Base-by-base conservation (phyloP, 164 flowering plant genomes). In the Berberis thunbergii region DNA sequence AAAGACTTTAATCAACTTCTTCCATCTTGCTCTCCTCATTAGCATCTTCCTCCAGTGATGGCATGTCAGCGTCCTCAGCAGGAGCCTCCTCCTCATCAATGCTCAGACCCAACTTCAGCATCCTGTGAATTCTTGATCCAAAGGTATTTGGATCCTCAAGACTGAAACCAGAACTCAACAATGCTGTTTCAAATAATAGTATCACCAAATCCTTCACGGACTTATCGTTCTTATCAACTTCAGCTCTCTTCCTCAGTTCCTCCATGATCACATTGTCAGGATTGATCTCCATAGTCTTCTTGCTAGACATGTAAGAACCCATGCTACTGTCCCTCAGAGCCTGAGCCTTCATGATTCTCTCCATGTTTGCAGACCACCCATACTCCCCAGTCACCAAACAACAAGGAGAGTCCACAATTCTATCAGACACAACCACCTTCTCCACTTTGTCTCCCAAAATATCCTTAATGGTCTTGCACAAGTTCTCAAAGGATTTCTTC, bases 301-400 rank as follows among this genome's bases (percentile, higher is more conserved):
- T 86, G 76, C 87, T 82, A 0, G 86, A 80, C 91, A 86, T 82
- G 86, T 86, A 83, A 2, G 77, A 43, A 1, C 72, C 41, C 86
- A 83, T 86, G 78, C 81, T 82, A 54, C 41, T 70, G 59, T 86
- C 91, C 69, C 84, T 78, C 77, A 82, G 44, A 0, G 85, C 86
- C 67, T 81, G 87, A 2, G 87, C 87, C 57, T 81, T 80, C 89
- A 82, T 85, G 57, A 83, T 83, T 69, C 89, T 83, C 68, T 85
- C 87, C 90, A 81, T 85, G 64, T 85, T 85, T 0, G 91, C 88
- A 0, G 85, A 73, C 91, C 91, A 86, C 0, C 90, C 90, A 59
- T 85, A 85, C 62, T 85, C 87, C 1, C 87, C 87, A 0, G 90
- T 85, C 1, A 85, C 90, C 72, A 85, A 64, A 49, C 84, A 80